phyloP scores from a whole-genome alignment of 1,284 basidiomycete species.

The Hortiboletus rubellus region DNA sequence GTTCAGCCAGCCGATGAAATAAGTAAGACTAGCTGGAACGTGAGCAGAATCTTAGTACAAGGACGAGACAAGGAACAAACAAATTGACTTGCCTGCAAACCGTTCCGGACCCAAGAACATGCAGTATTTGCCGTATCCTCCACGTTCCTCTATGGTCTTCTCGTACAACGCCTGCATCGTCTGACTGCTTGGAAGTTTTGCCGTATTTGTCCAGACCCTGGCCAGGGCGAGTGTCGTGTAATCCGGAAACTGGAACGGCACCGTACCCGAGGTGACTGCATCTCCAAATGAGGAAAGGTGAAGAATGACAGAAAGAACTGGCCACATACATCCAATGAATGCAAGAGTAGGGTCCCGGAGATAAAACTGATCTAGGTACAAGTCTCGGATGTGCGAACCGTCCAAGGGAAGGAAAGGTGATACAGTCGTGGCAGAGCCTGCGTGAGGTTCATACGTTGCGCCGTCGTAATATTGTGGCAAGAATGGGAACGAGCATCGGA shows the following conservation, averaged over 20 bases:
- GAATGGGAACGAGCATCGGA: constrained; percentile 17
- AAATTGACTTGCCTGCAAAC: background rate
- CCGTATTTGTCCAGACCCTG: constrained; percentile 21
- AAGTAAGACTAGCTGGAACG: background rate
- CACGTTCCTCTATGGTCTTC: constrained; percentile 1
- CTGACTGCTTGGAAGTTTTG: constrained; percentile 10
- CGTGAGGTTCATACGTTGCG: constrained; percentile 1
- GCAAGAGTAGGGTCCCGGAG: constrained; percentile 18
- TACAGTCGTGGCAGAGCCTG: background rate
- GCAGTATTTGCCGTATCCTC: constrained; percentile 17
- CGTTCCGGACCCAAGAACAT: background rate
- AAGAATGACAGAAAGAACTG: background rate
- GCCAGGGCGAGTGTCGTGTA: constrained; percentile 16
- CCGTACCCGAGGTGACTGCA: background rate
- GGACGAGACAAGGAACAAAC: background rate
- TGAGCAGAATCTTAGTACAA: too few species aligned
- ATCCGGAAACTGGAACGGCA: background rate
- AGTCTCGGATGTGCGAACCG: constrained; percentile 16
- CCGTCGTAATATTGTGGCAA: constrained; percentile 17
- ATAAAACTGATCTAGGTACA: constrained; percentile 21
- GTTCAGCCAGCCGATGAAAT: constrained; percentile 14
- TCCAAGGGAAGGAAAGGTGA: constrained; percentile 11
- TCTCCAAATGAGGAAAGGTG: background rate
- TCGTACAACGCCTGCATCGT: constrained; percentile 5
- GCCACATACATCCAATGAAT: constrained; percentile 12